Evolutionary conservation across 768 basidiomycete species (phyloP), one percentile per base, ranked within the genome.

Genomic region (Lactifluus echinatus): DNA sequence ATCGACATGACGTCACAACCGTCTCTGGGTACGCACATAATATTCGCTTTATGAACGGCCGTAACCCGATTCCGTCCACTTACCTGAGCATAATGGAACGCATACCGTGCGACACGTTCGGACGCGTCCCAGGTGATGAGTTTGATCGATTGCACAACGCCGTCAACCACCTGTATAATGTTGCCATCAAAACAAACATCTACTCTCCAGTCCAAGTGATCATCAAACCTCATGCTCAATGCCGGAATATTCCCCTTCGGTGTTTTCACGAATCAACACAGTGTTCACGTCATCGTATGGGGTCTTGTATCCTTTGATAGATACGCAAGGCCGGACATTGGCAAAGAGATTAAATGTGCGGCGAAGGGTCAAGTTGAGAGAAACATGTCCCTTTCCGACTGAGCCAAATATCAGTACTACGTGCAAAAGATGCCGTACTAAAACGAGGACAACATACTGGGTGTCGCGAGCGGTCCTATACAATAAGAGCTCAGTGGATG

Each of bases 351-450:
- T 93, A 79, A 99, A 99, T 0, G 95, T 97, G 66, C 96, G 82
- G 62, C 96, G 87, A 56, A 99, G 81, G 21, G 94, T 98, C 74
- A 99, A 75, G 75, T 99, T 99, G 61, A 99, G 77, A 42, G 96
- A 99, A 52, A 98, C 95, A 71, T 98, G 95, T 28, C 95, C 95
- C 78, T 98, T 98, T 66, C 95, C 95, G 71, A 98, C 93, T 96
- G 65, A 21, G 52, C 28, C n/a, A 39, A 33, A 14, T 21, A 15
- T 57, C 42, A 33, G 53, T 68, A 53, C 66, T 53, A 26, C 10
- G n/a, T 5, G 4, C 29, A 34, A 14, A 26, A 44, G 23, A 7
- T 40, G 23, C 29, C 39, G 8, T 12, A 34, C 36, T 28, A 61
- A 28, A 10, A 61, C 49, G 19, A 37, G 50, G 43, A 33, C 36